Evolutionary conservation across 169 alveolate species (phyloP), one percentile per base, ranked within the genome.

Genomic region (Plasmodium vivax): DNA sequence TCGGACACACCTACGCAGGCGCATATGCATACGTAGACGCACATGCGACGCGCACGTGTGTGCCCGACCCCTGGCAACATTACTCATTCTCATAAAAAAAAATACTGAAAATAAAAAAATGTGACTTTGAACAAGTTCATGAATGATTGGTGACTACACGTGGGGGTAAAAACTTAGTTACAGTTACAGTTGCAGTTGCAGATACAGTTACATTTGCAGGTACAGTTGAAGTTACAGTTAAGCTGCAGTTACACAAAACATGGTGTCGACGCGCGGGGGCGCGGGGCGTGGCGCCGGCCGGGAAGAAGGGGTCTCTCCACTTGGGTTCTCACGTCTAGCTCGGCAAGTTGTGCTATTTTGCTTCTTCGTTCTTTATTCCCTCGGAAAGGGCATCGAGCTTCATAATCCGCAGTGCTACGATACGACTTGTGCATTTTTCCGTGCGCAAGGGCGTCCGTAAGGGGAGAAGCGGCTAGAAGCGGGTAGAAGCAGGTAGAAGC

Each of bases 101-200:
- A 19, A 19, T 62, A 82, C 75, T 14, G 47, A 83, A 83, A 83
- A 83, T 83, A 56, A 83, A n/a, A 47, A 80, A 41, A 80, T 80
- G n/a, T 43, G 58, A 30, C 23, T n/a, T 80, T 80, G 38, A 30
- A 23, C 41, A 36, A 41, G 10, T 41, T 0, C n/a, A 47, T 30
- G 32, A 80, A 80, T 80, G 47, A 80, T 43, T 43, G 23, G 51
- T 41, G 34, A 41, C 58, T 38, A 74, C 83, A 80, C 34, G 58
- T 80, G 62, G 73, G 7, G 54, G 38, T 80, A 30, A 80, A 62
- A 62, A 47, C n/a, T 47, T 47, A 47, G 58, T 47, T 47, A 47
- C 58, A 47, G 19, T 47, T 47, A 0, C 27, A 23, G 27, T 23
- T 23, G 0, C 27, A 23, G 27, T 23, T 23, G 27, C 27, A 23